Evolutionary conservation across 208 protist species (phyloP), one percentile per base, ranked within the genome.

Genomic region (Angomonas ambiguus): DNA sequence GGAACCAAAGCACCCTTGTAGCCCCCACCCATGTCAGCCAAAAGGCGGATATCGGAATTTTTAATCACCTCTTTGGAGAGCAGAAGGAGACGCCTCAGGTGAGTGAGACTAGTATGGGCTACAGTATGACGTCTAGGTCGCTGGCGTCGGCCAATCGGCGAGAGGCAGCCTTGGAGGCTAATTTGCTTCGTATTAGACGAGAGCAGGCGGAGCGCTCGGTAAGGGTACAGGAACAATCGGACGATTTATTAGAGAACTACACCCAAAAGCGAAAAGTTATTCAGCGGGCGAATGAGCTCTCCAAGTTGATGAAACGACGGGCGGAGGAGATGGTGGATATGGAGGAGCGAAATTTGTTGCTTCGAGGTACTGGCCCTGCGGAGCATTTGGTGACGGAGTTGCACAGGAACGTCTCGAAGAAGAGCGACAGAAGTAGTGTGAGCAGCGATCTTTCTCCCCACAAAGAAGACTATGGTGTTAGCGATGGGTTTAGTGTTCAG

Each of bases 241-340:
- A 68, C 3, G 65, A 76, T 16, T 58, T 86, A 45, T 61, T 76
- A 6, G 61, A 48, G 3, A 71, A 34, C 0, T 87, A 83, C 69
- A 60, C 42, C 13, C 56, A 35, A 32, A 69, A 68, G 4, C 80
- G 69, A 16, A 68, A 74, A 25, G 24, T 72, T 4, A 45, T 87
- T 49, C 65, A 80, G 32, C 61, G 53, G 31, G 80, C 80, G 1
- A 55, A 58, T 2, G 27, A 68, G 24, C 41, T 87, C 0, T 51
- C 80, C 1, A 55, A 38, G 20, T 59, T 68, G 28, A 87, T 87
- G 80, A 70, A 64, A 41, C 27, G 20, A 28, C 77, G 68, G 33
- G 74, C 74, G 38, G 38, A 72, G 24, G 74, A 82, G 28, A 76
- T 87, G 2, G 69, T 72, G 4, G 64, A 75, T 59, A 77, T 62